Evolutionary conservation across 78 protist genomes (phyloP).

Genomic region (Thecamonas trahens): DNA sequence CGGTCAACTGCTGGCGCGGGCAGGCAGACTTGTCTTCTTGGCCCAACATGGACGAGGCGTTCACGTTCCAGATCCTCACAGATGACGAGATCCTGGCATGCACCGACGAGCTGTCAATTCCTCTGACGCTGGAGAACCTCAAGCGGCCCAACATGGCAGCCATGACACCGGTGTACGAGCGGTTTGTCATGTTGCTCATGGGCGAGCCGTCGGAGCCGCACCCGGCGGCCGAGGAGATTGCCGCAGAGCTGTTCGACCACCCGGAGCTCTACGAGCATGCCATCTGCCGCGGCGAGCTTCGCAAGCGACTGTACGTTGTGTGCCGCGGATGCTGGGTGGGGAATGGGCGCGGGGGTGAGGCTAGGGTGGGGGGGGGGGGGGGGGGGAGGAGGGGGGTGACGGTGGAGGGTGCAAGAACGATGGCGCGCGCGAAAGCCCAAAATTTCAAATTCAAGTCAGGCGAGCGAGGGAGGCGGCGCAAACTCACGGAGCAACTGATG

Average conservation of each 20-base stretch:
- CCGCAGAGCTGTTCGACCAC: not conserved
- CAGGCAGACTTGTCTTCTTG: too few relatives aligned
- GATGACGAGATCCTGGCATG: not conserved
- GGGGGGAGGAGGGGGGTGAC: too few relatives aligned
- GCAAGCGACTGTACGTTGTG: not conserved
- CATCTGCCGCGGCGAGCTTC: not conserved
- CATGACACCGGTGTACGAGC: not conserved
- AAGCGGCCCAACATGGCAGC: not conserved
- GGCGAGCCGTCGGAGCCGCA: not conserved
- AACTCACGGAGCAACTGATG: too few relatives aligned
- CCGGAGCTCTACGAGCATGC: not conserved
- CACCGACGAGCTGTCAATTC: not conserved
- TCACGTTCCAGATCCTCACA: not conserved
- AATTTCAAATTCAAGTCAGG: too few relatives aligned
- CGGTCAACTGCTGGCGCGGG: too few relatives aligned
- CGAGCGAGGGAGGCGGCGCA: too few relatives aligned
- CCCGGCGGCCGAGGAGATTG: not conserved
- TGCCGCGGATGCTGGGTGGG: too few relatives aligned
- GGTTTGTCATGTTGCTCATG: not conserved
- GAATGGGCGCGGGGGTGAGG: too few relatives aligned
- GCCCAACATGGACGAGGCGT: too few relatives aligned
- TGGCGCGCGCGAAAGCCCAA: too few relatives aligned
- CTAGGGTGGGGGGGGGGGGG: too few relatives aligned
- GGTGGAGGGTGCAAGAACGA: too few relatives aligned
- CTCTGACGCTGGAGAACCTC: not conserved